Base-by-base conservation (phyloP, 2,329 filamentous ascomycete species). In the Ophiosphaerella narmari region DNA sequence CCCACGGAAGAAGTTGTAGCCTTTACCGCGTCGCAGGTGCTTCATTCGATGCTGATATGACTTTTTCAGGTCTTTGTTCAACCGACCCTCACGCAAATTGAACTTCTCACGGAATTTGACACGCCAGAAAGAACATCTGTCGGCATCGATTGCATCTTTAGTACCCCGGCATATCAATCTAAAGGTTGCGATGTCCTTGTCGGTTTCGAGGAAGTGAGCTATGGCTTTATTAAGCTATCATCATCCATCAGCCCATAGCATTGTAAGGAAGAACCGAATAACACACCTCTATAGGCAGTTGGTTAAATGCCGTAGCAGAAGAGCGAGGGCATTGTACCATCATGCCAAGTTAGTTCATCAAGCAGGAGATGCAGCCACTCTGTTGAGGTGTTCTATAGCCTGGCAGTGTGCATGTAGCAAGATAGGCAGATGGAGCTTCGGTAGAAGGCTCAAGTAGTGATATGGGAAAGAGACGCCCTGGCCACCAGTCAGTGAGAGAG, bases 41-140 rank as follows among this genome's bases (percentile, higher is more conserved):
- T 53, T 60, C 12, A 55, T 55, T 12, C 65, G 65, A 7, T 37
- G 39, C 58, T 74, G 65, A 53, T 79, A 79, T 37, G 65, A 38
- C 7, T 59, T 63, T 50, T 68, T 73, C 48, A 77, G 58, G 6
- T 71, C 56, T 7, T 55, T 40, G 44, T 72, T 70, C 38, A 64
- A 36, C 23, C 39, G 44, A 41, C 56, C 51, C 0, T 50, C 32
- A 4, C 52, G 54, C 41, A 57, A 48, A 29, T 80, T 80, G 54
- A 76, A 83, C 23, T 48, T 66, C 18, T 65, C 47, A 12, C 70
- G 60, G 56, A 79, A 83, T 14, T 68, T 72, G 33, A 61, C 54
- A 32, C 76, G 74, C 80, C 80, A 83, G 60, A 82, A 78, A 6
- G 73, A 76, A 21, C 57, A 48, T 8, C 69, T 57, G 36, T 75